Conservation (phyloP, 495 filamentous ascomycete genomes). For the Penicillium macrosclerotiorum region DNA sequence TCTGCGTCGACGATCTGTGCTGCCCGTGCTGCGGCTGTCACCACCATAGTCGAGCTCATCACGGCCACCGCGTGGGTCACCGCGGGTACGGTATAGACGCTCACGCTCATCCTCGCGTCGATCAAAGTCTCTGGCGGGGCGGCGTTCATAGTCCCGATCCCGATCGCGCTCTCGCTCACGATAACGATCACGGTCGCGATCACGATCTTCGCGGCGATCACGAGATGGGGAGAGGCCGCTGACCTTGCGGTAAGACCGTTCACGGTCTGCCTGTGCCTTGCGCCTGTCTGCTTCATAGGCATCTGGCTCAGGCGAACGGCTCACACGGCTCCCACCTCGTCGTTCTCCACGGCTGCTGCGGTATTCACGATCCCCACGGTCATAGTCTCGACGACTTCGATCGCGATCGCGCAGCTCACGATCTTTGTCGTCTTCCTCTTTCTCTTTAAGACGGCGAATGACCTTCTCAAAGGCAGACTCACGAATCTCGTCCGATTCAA, state of each 20-base stretch:
- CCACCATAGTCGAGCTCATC: slow-evolving; percentile 89
- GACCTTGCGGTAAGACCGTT: slow-evolving; percentile 79
- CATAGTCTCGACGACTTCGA: slow-evolving; percentile 54
- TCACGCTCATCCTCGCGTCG: slow-evolving; percentile 79
- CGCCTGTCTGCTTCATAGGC: slow-evolving; percentile 85
- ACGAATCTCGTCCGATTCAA: slow-evolving; percentile 79
- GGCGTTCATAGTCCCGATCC: slow-evolving; percentile 58
- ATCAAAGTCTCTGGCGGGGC: slow-evolving; percentile 49
- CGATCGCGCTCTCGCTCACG: slow-evolving; percentile 54
- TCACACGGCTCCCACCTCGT: slow-evolving; percentile 56
- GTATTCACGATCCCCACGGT: slow-evolving; percentile 49
- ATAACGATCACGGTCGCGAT: slow-evolving; percentile 49
- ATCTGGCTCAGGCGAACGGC: slow-evolving; percentile 80
- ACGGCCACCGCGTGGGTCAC: slow-evolving; percentile 68
- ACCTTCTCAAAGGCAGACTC: slow-evolving; percentile 88
- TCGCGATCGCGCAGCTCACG: slow-evolving; percentile 56
- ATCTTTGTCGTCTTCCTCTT: slow-evolving; percentile 85
- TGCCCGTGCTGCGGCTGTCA: slow-evolving; percentile 60
- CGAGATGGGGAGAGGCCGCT: slow-evolving; percentile 57
- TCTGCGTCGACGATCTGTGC: slow-evolving; percentile 54
- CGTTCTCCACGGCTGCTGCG: slow-evolving; percentile 54
- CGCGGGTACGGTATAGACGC: slow-evolving; percentile 76
- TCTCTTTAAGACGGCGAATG: slow-evolving; percentile 83
- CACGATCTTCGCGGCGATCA: slow-evolving; percentile 56
- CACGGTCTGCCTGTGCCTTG: slow-evolving; percentile 81